Evolutionary conservation across 202 grass and related monocot genomes (phyloP).

Genomic region (Eragrostis tef): DNA sequence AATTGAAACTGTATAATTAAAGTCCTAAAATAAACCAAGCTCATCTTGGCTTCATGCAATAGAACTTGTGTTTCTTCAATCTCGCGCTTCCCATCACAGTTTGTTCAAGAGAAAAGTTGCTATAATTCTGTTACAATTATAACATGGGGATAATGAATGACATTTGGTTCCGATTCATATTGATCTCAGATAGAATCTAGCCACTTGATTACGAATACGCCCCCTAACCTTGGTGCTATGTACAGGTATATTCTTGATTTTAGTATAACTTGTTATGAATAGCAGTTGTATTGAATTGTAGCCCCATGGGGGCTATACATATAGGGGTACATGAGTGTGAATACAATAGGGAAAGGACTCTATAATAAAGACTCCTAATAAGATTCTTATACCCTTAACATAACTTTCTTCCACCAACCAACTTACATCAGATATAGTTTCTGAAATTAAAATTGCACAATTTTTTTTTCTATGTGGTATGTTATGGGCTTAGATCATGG

Average conservation of each 20-base stretch:
- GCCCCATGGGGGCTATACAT: too few species aligned
- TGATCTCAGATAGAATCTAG: not conserved
- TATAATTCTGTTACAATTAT: not conserved
- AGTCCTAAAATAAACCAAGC: not conserved
- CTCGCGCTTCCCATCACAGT: not conserved
- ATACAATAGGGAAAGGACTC: too few species aligned
- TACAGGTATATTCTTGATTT: not conserved
- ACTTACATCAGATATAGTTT: not conserved
- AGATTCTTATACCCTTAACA: too few species aligned
- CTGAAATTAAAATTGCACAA: not conserved
- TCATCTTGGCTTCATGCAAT: not conserved
- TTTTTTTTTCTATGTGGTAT: not conserved
- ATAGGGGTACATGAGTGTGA: too few species aligned
- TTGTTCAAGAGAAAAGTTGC: not conserved
- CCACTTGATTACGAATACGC: not conserved
- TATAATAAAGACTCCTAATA: too few species aligned
- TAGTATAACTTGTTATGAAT: not conserved
- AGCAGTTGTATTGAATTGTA: too few species aligned
- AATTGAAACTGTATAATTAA: not conserved
- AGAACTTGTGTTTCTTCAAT: not conserved
- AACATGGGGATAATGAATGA: not conserved
- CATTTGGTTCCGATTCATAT: not conserved
- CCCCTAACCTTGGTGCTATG: not conserved
- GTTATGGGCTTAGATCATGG: not conserved
- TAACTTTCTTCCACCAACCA: not conserved